phyloP scores from a whole-genome alignment of 2,329 filamentous ascomycete genomes.

The Curvularia eragrostidis region DNA sequence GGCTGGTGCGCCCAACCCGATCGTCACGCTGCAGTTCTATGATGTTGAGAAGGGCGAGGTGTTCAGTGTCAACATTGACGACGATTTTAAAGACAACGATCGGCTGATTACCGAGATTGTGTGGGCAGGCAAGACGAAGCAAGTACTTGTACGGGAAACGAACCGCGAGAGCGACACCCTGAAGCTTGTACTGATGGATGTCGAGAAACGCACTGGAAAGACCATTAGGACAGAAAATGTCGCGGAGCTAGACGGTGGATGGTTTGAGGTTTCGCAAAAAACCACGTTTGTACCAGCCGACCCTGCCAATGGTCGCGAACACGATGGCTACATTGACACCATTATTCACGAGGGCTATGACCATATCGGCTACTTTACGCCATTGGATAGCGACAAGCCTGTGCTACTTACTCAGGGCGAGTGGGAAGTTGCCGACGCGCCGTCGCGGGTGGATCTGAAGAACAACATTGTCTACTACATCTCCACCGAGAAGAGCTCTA shows the following conservation, averaged over 20 bases:
- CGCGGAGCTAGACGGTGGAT: constrained; percentile 86
- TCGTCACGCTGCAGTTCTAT: constrained; percentile 87
- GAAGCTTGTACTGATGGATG: constrained; percentile 85
- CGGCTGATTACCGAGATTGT: constrained; percentile 91
- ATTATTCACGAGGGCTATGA: constrained; percentile 86
- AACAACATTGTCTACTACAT: constrained; percentile 92
- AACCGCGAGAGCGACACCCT: constrained; percentile 94
- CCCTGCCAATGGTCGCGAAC: constrained; percentile 71
- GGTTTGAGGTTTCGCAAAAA: constrained; percentile 92
- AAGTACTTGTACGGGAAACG: constrained; percentile 87
- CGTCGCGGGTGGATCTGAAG: constrained; percentile 81
- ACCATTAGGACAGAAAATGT: constrained; percentile 82
- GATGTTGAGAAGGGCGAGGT: constrained; percentile 78
- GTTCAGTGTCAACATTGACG: constrained; percentile 79
- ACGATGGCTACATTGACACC: constrained; percentile 93
- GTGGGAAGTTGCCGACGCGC: constrained; percentile 90
- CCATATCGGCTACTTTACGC: constrained; percentile 91
- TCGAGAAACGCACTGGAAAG: constrained; percentile 73
- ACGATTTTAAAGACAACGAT: constrained; percentile 79
- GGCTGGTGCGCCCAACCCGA: constrained; percentile 89
- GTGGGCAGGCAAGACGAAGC: constrained; percentile 77
- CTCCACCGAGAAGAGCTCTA: constrained; percentile 83
- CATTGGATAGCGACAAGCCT: constrained; percentile 81
- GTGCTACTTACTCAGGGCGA: constrained; percentile 83
- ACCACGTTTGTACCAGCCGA: constrained; percentile 89